Percentiles rank a stretch among this genome's conserved stretches.
Evolutionary conservation across 2,329 filamentous ascomycete genomes (phyloP).

Genomic region (Paracorniculantispora psalliotae): DNA sequence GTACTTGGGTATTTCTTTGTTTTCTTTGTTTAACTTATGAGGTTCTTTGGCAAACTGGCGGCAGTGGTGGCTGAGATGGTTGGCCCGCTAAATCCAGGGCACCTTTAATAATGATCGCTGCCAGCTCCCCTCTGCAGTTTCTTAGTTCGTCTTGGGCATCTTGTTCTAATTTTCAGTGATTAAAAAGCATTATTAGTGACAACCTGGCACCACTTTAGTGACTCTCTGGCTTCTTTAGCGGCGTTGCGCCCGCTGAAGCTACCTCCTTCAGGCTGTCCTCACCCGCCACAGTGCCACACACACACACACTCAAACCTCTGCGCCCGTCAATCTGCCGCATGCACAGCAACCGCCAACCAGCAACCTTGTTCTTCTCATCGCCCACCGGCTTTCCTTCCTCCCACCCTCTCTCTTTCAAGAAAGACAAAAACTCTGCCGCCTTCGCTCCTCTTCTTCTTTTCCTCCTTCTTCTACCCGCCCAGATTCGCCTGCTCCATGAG

Average conservation of each 20-base stretch:
- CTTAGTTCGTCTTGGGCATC: background rate
- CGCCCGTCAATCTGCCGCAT: background rate
- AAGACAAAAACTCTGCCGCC: too few relatives aligned
- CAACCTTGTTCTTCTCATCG: background rate
- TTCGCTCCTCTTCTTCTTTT: background rate
- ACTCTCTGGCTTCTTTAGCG: too few relatives aligned
- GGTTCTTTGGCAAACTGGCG: too few relatives aligned
- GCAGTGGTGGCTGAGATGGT: too few relatives aligned
- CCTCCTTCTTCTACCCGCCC: too few relatives aligned
- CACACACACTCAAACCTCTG: background rate
- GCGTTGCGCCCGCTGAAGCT: too few relatives aligned
- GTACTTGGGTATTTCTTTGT: too few relatives aligned
- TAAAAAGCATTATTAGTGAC: too few relatives aligned
- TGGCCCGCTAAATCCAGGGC: conserved; percentile 6
- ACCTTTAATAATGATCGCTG: background rate
- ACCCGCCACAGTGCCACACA: too few relatives aligned
- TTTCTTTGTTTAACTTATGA: too few relatives aligned
- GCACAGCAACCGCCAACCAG: conserved; percentile 4
- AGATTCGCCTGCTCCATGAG: conserved; percentile 4
- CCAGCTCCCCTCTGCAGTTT: background rate
- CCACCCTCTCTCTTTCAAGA: background rate
- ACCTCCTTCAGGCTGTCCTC: too few relatives aligned
- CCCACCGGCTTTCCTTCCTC: background rate
- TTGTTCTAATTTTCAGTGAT: background rate
- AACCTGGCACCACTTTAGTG: too few relatives aligned